Base-by-base conservation (phyloP, 345 rosid species). In the Hirschfeldia incana region DNA sequence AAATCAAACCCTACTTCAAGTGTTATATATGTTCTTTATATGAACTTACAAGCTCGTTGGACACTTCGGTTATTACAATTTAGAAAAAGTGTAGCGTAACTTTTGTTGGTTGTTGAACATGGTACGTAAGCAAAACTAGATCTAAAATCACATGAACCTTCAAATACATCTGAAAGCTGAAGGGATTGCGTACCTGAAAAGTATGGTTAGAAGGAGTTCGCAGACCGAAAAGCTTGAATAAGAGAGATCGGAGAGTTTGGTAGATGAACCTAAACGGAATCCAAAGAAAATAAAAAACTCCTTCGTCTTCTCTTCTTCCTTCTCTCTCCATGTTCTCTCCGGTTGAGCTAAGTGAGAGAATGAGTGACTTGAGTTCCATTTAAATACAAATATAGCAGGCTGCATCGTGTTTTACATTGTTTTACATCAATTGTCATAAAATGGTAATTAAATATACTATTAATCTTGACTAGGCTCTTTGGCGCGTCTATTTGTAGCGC, bases 201-300 rank as follows among this genome's bases (percentile, higher is more conserved):
- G 13, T 17, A 11, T 53, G 71, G 21, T 51, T 16, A 29, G 73
- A 46, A 60, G 70, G 44, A 39, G 46, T 51, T 37, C 33, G 49
- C 34, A 61, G 6, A 65, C 64, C 69, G 15, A 49, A 74, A 69
- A 75, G 67, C 27, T 80, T 69, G 66, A 84, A 81, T 81, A 78
- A 71, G 79, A 77, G 34, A 72, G 76, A 75, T 34, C 69, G 61
- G 65, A 59, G 49, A 68, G 59, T 61, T 70, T 70, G 32, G 66
- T 55, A 49, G 59, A 58, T 36, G 76, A 44, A 67, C 55, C 9
- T 74, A 53, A 80, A 80, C 21, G 82, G 81, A 33, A 77, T 21
- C 71, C 82, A 66, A n/a, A 81, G 60, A 65, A 58, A 81, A 17
- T 66, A 69, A 11, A 27, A 74, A 63, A 61, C 39, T 53, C 75